Conservation (phyloP, 106 monocot species). For the Triglochin maritima region DNA sequence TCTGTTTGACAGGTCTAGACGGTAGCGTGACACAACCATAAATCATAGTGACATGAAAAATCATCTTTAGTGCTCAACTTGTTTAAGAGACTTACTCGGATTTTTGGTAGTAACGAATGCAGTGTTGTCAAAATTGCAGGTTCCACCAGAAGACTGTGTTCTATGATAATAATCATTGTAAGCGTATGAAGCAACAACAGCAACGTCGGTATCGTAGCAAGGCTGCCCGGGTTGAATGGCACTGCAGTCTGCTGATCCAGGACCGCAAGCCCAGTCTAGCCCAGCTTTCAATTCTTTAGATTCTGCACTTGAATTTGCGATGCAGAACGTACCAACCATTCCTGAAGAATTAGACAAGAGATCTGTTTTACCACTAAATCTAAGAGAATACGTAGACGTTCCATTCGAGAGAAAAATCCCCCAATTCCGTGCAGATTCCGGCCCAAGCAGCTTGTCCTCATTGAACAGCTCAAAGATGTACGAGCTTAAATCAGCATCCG, state of each 20-base stretch:
- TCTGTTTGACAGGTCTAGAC: neutral
- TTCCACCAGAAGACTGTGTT: conserved; percentile 27
- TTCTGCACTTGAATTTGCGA: conserved; percentile 57
- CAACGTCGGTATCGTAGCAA: conserved; percentile 47
- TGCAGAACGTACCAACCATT: conserved; percentile 48
- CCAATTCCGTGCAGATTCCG: conserved; percentile 66
- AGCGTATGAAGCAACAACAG: conserved; percentile 50
- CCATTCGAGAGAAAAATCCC: conserved; percentile 62
- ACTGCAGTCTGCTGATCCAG: conserved; percentile 68
- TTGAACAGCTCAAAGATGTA: conserved; percentile 80
- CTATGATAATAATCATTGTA: conserved; percentile 68
- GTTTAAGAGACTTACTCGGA: conserved; percentile 43
- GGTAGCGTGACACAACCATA: too few relatives aligned
- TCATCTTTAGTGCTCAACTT: too few relatives aligned
- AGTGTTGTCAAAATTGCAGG: conserved; percentile 42
- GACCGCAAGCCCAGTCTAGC: conserved; percentile 88
- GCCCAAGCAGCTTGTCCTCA: conserved; percentile 48
- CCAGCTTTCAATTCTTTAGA: conserved; percentile 43
- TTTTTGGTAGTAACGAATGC: conserved; percentile 31
- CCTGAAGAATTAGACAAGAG: conserved; percentile 14
- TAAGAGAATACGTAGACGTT: conserved; percentile 45
- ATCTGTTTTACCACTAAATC: conserved; percentile 15
- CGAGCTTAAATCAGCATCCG: conserved; percentile 25
- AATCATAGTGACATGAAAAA: too few relatives aligned
- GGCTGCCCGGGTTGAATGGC: conserved; percentile 74